Base-by-base conservation (phyloP, 2,329 filamentous ascomycete genomes). In the Neurospora crassa region DNA sequence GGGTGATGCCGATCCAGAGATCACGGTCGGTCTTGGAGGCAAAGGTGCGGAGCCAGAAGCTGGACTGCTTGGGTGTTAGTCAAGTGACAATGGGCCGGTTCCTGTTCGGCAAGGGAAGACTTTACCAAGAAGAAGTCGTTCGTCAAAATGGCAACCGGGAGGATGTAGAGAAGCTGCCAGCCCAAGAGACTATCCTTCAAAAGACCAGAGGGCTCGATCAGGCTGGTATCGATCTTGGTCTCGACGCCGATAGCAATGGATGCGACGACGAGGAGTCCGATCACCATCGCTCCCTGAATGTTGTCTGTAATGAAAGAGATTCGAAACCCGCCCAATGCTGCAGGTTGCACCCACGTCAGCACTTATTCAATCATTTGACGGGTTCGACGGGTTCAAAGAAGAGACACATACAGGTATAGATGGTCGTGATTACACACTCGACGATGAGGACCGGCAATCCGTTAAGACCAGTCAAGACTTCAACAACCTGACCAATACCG, bases 271-370 rank as follows among this genome's bases (percentile, higher is more conserved):
- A 96, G 89, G 5, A 96, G 86, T 18, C 88, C 85, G 18, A 93
- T 80, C 1, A 96, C 91, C 90, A 96, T 93, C 69, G 82, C 86
- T 70, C 92, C 92, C 79, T 96, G 93, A 72, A 95, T 85, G 78
- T 92, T 92, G 81, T 96, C 92, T 10, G 93, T 96, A 70, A 94
- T 82, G 80, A 96, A 95, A 1, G 92, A 95, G 72, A 96, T 92
- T 73, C 88, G 89, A 85, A 96, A 96, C 3, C 93, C 92, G 70
- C 92, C 92, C 11, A 95, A 83, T 3, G 92, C 91, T 92, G 71
- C n/a, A 34, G 67, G 10, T 29, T 29, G 29, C 29, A 67, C 42
- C 40, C 40, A 18, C 37, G 68, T 73, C 40, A 73, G 68, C 14
- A 40, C 14, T 20, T 20, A 4, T 18, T 24, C 40, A 5, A 47